These are phyloP conservation scores for Leucocoprinus birnbaumii DNA, from an alignment of 768 basidiomycete species.

Conservation along the genomic window DNA sequence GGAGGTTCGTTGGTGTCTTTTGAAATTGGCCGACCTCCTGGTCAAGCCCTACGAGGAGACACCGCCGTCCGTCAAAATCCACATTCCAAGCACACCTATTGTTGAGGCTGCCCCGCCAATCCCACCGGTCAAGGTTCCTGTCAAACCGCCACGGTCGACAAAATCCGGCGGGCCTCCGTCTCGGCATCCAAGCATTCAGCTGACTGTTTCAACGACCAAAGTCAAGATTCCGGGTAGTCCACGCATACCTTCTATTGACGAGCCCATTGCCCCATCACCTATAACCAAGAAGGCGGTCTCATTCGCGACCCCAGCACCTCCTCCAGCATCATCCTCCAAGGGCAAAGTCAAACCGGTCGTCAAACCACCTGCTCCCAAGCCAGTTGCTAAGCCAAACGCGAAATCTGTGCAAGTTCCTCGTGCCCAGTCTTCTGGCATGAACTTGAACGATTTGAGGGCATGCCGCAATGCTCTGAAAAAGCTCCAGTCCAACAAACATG, in stretches of 20 bases:
- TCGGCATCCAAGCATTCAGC: conserved; percentile 37
- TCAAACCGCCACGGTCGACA: conserved; percentile 37
- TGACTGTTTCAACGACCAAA: conserved; percentile 43
- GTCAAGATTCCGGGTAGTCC: conserved; percentile 51
- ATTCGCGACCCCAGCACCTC: conserved; percentile 30
- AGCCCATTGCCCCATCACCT: conserved; percentile 26
- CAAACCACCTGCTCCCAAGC: conserved; percentile 19
- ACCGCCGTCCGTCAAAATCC: conserved; percentile 83
- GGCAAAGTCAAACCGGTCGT: conserved; percentile 20
- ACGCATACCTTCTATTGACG: conserved; percentile 20
- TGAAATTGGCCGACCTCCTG: conserved; percentile 89
- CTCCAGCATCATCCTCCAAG: conserved; percentile 16
- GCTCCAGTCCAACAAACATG: conserved; percentile 69
- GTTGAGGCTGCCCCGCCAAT: conserved; percentile 55
- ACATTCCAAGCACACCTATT: conserved; percentile 72
- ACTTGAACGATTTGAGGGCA: conserved; percentile 68
- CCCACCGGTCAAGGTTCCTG: conserved; percentile 48
- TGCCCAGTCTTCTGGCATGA: conserved; percentile 77
- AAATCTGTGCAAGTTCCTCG: conserved; percentile 58
- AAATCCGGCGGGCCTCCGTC: conserved; percentile 36
- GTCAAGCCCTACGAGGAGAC: conserved; percentile 82
- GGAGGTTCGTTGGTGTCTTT: conserved; percentile 86
- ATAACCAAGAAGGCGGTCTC: conserved; percentile 32
- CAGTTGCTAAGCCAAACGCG: conserved; percentile 16
- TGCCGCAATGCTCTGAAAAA: conserved; percentile 81